Evolutionary conservation across 305 asterid genomes (phyloP), one percentile per base, ranked within the genome.

Genomic region (Fraxinus ornus): DNA sequence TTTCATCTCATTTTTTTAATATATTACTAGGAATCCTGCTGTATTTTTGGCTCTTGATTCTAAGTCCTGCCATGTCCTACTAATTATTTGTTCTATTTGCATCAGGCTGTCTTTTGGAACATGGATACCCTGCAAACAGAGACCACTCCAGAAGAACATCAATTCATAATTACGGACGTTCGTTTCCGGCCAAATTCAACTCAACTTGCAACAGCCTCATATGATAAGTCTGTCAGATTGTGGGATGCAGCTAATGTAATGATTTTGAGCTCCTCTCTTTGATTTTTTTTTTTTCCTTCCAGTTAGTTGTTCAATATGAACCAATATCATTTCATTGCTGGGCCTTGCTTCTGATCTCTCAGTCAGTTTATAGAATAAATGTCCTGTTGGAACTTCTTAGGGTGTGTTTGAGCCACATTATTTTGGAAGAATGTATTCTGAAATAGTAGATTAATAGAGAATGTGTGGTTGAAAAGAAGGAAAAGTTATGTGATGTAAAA

Each of bases 91-190:
- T 72, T 47, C 75, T 83, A 77, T 72, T 75, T 83, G 78, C 76
- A 60, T 84, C 84, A 97, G 99, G 97, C 95, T 83, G 98, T 97
- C 84, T 92, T 97, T 79, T 97, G 99, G 99, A 93, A 93, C 88
- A 97, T 93, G 95, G 98, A 97, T 80, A 92, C 98, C 71, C 89
- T 93, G 88, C 92, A 90, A 87, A 91, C 92, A 62, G 95, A 93
- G 86, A 85, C 87, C 76, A 94, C 99, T 35, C 92, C 93, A 62
- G 98, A 91, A 80, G 99, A 97, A 79, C 98, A 97, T 83, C 93
- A 92, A 76, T 81, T 81, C 87, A 74, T 93, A 83, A 95, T 97
- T 84, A 92, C 98, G 2, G 98, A 95, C 85, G 90, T 97, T 81
- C 97, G 99, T 76, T 97, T 97, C 90, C 90, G 98, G 84, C 99